Conservation (phyloP, 2,329 filamentous ascomycete species). For the Xylariaceae sp. region DNA sequence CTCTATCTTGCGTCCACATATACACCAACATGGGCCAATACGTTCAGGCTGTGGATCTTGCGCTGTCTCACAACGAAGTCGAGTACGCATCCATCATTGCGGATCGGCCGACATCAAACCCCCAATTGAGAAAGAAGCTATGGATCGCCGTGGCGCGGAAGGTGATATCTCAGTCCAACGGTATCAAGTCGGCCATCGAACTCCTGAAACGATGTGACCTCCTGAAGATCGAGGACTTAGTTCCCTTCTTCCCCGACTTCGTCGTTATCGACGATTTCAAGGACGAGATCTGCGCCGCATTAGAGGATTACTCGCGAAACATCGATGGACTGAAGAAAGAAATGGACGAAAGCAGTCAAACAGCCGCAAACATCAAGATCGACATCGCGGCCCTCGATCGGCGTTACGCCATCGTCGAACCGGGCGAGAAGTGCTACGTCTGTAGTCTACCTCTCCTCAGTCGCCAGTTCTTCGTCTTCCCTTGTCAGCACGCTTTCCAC, state of each 20-base stretch:
- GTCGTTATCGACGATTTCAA: constrained; percentile 99
- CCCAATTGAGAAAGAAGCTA: constrained; percentile 79
- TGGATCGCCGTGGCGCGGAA: constrained; percentile 95
- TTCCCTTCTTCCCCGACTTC: constrained; percentile 98
- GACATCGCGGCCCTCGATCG: constrained; percentile 83
- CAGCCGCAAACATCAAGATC: constrained; percentile 81
- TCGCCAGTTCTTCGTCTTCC: constrained; percentile 95
- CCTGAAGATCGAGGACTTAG: constrained; percentile 90
- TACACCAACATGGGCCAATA: constrained; percentile 97
- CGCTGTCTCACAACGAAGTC: constrained; percentile 81
- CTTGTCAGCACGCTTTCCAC: constrained; percentile 96
- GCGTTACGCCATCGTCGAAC: constrained; percentile 93
- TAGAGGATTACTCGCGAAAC: constrained; percentile 88
- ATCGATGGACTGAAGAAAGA: constrained; percentile 85
- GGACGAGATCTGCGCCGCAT: constrained; percentile 88
- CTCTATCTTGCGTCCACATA: constrained; percentile 92
- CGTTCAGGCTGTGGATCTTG: constrained; percentile 85
- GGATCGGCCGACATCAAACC: constrained; percentile 74
- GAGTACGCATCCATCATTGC: constrained; percentile 87
- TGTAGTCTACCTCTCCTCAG: constrained; percentile 82
- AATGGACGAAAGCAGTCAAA: constrained; percentile 91
- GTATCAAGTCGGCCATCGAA: constrained; percentile 89
- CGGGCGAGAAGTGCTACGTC: constrained; percentile 87
- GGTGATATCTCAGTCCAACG: constrained; percentile 78
- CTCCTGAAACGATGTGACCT: constrained; percentile 89